Percentiles rank a stretch among this genome's conserved stretches.
phyloP scores from a whole-genome alignment of 2,329 filamentous ascomycete genomes.

The Claviceps spartinae region DNA sequence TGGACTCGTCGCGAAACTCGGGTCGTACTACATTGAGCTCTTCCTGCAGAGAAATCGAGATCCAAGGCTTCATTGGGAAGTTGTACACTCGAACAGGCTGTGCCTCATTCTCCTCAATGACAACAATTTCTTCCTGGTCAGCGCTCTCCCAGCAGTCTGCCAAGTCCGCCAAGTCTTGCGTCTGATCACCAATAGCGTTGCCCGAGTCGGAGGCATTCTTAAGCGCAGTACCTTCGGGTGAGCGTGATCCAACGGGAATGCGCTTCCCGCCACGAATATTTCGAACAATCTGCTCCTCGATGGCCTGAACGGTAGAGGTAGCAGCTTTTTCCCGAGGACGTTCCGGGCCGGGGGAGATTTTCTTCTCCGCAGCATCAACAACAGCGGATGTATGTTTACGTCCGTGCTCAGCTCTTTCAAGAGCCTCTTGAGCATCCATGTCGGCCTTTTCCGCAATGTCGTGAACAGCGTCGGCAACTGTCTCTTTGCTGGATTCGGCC shows the following conservation, averaged over 20 bases:
- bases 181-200: conserved; percentile 40
- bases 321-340: not conserved
- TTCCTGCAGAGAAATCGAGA: conserved; percentile 65
- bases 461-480: conserved; percentile 56
- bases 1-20: conserved; percentile 60
- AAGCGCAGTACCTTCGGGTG: conserved; percentile 30
- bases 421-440: conserved; percentile 47
- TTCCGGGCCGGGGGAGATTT: conserved; percentile 21
- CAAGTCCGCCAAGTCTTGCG: conserved; percentile 51
- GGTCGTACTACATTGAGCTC: conserved; percentile 41
- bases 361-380: conserved; percentile 18
- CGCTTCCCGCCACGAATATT: conserved; percentile 39
- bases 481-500: conserved; percentile 50
- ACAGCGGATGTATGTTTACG: conserved; percentile 20
- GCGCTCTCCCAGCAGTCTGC: conserved; percentile 90
- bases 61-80: conserved; percentile 94
- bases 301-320: conserved; percentile 4
- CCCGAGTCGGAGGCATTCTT: conserved; percentile 36
- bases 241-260: conserved; percentile 27
- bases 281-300: conserved; percentile 9
- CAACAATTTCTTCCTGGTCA: conserved; percentile 53
- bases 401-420: conserved; percentile 41
- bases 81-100: conserved; percentile 72
- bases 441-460: conserved; percentile 45
- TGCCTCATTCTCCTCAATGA: conserved; percentile 52